Conservation (phyloP, 148 eudicot species). For the Talinum fruticosum region DNA sequence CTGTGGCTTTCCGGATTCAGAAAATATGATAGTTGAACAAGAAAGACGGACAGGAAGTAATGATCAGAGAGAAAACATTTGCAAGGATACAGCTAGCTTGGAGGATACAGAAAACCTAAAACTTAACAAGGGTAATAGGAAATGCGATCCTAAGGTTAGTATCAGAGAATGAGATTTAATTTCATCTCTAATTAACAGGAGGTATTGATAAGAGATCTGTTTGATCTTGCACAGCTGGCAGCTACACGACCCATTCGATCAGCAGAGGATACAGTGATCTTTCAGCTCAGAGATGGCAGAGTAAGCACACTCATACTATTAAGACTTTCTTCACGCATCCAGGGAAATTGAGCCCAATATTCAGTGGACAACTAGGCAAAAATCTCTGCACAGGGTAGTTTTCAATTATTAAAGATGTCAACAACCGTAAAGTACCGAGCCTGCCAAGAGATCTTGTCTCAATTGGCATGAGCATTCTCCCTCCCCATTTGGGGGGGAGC, state of each 20-base stretch:
- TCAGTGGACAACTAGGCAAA: not conserved
- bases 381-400: not conserved
- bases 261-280: conserved; percentile 61
- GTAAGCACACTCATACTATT: conserved; percentile 37
- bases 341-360: too few species aligned
- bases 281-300: conserved; percentile 78
- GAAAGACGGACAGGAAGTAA: conserved; percentile 9
- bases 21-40: conserved; percentile 19
- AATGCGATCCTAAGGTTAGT: conserved; percentile 65
- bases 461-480: too few species aligned
- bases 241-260: conserved; percentile 64
- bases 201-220: not conserved
- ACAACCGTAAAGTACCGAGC: not conserved
- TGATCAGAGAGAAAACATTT: conserved; percentile 20
- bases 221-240: conserved; percentile 47
- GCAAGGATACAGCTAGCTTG: conserved; percentile 16
- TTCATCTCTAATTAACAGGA: not conserved
- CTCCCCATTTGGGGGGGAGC: too few species aligned
- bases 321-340: not conserved
- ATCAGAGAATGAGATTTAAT: conserved; percentile 1
- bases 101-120: conserved; percentile 23
- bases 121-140: conserved; percentile 11
- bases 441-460: too few species aligned
- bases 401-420: not conserved
- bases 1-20: conserved; percentile 43